A percentile compares a stretch with the other conserved stretches of the same genome.
These are phyloP conservation scores for Lolium perenne DNA, from an alignment of 176 grass and related monocot species.

Conservation along the genomic window DNA sequence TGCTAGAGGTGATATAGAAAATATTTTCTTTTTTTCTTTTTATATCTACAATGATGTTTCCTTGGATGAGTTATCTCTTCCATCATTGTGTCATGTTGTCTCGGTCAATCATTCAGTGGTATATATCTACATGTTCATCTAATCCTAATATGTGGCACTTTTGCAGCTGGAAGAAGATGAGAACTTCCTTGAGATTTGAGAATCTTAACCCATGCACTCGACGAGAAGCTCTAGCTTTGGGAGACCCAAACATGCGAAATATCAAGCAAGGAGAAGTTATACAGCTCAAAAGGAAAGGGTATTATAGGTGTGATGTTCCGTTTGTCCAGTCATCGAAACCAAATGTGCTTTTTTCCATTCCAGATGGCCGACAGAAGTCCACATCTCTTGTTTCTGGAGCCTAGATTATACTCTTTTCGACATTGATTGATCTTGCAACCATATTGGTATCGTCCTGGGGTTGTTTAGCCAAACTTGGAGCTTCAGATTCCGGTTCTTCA, in stretches of 20 bases:
- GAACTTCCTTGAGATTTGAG: constrained; percentile 54
- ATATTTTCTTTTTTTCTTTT: background rate
- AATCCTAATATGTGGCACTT: constrained; percentile 5
- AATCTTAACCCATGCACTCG: constrained; percentile 75
- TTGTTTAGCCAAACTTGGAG: constrained; percentile 21
- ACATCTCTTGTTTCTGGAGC: constrained; percentile 20
- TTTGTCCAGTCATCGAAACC: constrained; percentile 66
- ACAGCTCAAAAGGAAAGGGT: constrained; percentile 88
- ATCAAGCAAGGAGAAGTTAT: constrained; percentile 76
- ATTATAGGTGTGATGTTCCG: constrained; percentile 80
- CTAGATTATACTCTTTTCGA: background rate
- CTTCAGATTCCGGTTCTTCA: background rate
- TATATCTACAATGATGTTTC: background rate
- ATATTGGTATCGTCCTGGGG: background rate
- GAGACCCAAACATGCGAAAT: constrained; percentile 77
- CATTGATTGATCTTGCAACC: constrained; percentile 3
- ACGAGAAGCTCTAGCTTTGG: constrained; percentile 69
- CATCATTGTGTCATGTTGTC: background rate
- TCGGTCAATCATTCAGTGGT: background rate
- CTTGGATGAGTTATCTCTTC: background rate
- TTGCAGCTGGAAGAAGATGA: constrained; percentile 69
- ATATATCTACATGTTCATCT: background rate
- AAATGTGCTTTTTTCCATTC: constrained; percentile 80
- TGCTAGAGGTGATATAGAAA: background rate
- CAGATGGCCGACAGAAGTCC: constrained; percentile 70